Conservation (phyloP, 1,139 yeast genomes). For the Saccharomycopsis hybrid region DNA sequence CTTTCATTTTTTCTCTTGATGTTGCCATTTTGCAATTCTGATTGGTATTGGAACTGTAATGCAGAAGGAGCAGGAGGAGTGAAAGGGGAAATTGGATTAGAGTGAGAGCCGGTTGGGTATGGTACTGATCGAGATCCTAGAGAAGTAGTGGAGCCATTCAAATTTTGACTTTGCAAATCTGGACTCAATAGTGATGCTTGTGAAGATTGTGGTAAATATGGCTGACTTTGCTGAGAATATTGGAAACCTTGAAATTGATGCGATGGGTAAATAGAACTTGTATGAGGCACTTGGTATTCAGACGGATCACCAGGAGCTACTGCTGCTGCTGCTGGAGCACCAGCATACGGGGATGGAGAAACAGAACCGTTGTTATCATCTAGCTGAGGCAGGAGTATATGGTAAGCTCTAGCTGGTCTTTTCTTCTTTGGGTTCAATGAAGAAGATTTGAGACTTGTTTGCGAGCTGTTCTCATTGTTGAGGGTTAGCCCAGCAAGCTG, state of each 20-base stretch:
- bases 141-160: conserved; percentile 2
- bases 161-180: no score
- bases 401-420: conserved; percentile 43
- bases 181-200: no score
- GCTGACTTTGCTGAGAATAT: not conserved
- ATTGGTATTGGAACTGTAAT: conserved; percentile 20
- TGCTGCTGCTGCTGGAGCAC: not conserved
- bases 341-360: no score
- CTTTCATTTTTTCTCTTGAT: conserved; percentile 18
- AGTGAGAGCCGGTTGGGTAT: conserved; percentile 11
- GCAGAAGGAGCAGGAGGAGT: conserved; percentile 17
- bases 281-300: not conserved
- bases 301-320: not conserved
- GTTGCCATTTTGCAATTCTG: conserved; percentile 11
- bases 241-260: not conserved
- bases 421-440: no score
- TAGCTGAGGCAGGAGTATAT: conserved; percentile 25
- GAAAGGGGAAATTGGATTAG: conserved; percentile 13
- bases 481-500: conserved; percentile 6
- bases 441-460: no score
- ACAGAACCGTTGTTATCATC: not conserved
- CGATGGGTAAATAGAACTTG: not conserved
- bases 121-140: conserved; percentile 3
- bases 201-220: not conserved
- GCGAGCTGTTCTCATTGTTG: not conserved